Conservation (phyloP, 2,329 filamentous ascomycete species). For the Colletotrichum tropicale region DNA sequence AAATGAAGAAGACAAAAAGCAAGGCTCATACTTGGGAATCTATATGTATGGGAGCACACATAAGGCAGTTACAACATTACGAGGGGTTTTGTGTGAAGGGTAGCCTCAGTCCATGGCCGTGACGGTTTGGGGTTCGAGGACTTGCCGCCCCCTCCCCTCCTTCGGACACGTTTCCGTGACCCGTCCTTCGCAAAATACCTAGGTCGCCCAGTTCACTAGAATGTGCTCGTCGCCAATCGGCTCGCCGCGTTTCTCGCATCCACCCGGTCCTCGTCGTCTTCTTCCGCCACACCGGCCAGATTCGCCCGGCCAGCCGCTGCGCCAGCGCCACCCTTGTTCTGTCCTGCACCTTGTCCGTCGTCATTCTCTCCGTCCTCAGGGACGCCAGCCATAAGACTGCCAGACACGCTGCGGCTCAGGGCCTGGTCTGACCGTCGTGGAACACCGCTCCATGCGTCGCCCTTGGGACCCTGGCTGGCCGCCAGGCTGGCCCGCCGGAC, state of each 20-base stretch:
- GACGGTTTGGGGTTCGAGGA: background rate
- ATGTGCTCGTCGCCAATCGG: constrained; percentile 91
- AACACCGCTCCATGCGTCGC: constrained; percentile 97
- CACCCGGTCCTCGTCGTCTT: constrained; percentile 91
- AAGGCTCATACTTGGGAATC: constrained; percentile 22
- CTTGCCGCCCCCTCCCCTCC: background rate
- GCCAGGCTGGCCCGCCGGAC: constrained; percentile 77
- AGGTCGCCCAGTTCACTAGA: constrained; percentile 52
- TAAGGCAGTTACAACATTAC: constrained; percentile 19
- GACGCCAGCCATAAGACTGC: constrained; percentile 69
- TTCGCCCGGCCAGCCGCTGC: constrained; percentile 48
- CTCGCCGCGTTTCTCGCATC: constrained; percentile 96
- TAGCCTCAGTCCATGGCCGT: background rate
- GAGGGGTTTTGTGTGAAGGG: background rate
- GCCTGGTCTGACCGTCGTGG: constrained; percentile 76
- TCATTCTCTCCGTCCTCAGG: constrained; percentile 64
- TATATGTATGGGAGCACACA: constrained; percentile 19
- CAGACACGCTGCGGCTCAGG: constrained; percentile 77
- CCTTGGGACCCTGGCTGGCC: constrained; percentile 92
- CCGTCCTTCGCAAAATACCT: background rate
- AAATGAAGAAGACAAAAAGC: background rate
- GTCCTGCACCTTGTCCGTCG: constrained; percentile 36
- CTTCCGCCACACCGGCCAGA: constrained; percentile 69
- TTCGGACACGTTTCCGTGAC: background rate
- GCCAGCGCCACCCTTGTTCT: constrained; percentile 36